A percentile compares a stretch with the other conserved stretches of the same genome.
Conservation (phyloP, 352 stramenopile genomes). For the Phytopythium vexans region DNA sequence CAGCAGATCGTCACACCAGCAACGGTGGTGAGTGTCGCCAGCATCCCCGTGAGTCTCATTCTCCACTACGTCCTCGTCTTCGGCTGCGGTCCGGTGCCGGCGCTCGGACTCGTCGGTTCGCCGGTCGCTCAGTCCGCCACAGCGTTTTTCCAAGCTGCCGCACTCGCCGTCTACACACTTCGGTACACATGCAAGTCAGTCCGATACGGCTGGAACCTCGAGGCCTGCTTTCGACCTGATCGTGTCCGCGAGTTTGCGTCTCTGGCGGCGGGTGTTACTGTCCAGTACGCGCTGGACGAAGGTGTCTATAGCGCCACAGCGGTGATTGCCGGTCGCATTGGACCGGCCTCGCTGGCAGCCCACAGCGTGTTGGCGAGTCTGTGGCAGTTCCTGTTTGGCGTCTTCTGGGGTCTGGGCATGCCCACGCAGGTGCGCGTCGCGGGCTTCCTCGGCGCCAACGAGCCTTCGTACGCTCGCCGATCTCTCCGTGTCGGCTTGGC, state of each 20-base stretch:
- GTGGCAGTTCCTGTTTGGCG: slow-evolving; percentile 75
- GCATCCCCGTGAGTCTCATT: slow-evolving; percentile 58
- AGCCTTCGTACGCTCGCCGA: slow-evolving; percentile 45
- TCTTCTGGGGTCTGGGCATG: slow-evolving; percentile 86
- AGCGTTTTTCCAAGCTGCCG: slow-evolving; percentile 70
- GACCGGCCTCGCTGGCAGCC: slow-evolving; percentile 56
- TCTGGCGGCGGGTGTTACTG: slow-evolving; percentile 70
- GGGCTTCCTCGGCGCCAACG: slow-evolving; percentile 73
- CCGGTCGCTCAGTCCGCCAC: slow-evolving; percentile 65
- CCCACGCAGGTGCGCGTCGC: slow-evolving; percentile 72
- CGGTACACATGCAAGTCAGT: slow-evolving; percentile 78
- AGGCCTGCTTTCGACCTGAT: slow-evolving; percentile 53
- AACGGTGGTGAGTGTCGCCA: slow-evolving; percentile 72
- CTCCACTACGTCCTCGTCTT: slow-evolving; percentile 84
- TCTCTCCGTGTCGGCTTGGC: slow-evolving; percentile 65
- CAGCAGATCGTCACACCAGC: slow-evolving; percentile 76
- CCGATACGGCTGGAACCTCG: slow-evolving; percentile 56
- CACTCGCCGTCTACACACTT: slow-evolving; percentile 64
- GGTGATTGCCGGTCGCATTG: slow-evolving; percentile 60
- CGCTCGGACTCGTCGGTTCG: slow-evolving; percentile 67
- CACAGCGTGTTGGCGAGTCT: slow-evolving; percentile 84
- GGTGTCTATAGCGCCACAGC: slow-evolving; percentile 80
- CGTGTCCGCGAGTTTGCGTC: slow-evolving; percentile 60
- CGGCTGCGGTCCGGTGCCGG: slow-evolving; percentile 49
- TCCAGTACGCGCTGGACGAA: slow-evolving; percentile 75